Conservation (phyloP, 805 yeast genomes). For the Yarrowia hollandica region DNA sequence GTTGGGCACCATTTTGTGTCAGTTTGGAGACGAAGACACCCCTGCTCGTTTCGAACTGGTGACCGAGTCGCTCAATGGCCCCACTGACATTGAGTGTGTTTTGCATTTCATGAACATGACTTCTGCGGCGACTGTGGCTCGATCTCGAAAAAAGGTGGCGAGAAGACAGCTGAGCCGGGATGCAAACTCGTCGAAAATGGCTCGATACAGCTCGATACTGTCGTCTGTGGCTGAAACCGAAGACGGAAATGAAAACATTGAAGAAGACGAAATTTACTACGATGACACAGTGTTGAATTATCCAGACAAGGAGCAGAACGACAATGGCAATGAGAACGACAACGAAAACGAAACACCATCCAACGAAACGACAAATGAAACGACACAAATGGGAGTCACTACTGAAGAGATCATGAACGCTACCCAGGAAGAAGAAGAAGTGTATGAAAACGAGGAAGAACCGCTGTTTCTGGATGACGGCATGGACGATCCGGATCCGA, state of each 20-base stretch:
- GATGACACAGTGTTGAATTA: background rate
- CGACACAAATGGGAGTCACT: background rate
- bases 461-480: constrained; percentile 19
- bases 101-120: constrained; percentile 18
- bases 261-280: background rate
- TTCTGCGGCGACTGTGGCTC: background rate
- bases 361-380: background rate
- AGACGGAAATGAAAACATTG: background rate
- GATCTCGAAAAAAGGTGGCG: background rate
- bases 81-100: constrained; percentile 3
- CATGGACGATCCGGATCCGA: background rate
- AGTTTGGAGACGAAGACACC: constrained; percentile 14
- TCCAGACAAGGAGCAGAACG: too few relatives aligned
- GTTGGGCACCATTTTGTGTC: constrained; percentile 1
- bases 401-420: background rate
- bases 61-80: background rate
- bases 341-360: too few relatives aligned
- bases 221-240: background rate
- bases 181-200: background rate
- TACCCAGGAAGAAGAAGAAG: background rate
- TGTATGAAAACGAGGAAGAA: background rate
- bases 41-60: constrained; percentile 14
- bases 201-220: background rate
- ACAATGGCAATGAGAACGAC: too few relatives aligned
- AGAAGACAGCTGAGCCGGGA: background rate